Evolutionary conservation across 805 yeast species (phyloP), one percentile per base, ranked within the genome.

Genomic region (Saccharomycopsis lassenensis): DNA sequence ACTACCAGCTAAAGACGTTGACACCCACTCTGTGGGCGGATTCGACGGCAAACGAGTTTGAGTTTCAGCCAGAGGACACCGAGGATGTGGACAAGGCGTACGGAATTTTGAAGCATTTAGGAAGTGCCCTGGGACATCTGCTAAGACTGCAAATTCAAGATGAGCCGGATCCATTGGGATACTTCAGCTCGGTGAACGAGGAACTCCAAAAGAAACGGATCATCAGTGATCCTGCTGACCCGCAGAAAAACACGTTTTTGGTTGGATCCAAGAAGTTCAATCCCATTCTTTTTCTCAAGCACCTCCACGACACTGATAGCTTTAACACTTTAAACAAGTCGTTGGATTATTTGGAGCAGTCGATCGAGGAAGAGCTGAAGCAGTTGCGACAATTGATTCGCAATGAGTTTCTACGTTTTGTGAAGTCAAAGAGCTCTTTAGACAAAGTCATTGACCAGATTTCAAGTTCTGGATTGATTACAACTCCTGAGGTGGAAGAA

Each of bases 371-470:
- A 2, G 70, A 70, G 45, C 68, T 74, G 25, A 59, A 63, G 6
- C 68, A 67, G 14, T 52, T 77, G 47, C 66, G 69, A 39, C 48
- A 51, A 11, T 52, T 76, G 28, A 72, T 78, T 11, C 73, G 73
- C 45, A 56, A 63, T 10, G 82, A 80, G 49, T 77, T 74, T 46
- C 68, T 71, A 36, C 64, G 67, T 46, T 79, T 77, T 44, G 82
- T 81, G 22, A 69, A 68, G 43, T 65, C 77, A 19, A 81, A 81
- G 48, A 69, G 77, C 17, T 61, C 71, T 3, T 56, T 81, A 24
- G 87, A 80, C 49, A 65, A 65, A 19, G 74, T 78, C 3, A 68
- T 74, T 42, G 59, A 55, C 15, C 75, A 71, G 44, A 72, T 77
- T 46, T 57, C 63, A 21, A 48, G 50, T n/a, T 50, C 59, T 12